phyloP scores from a whole-genome alignment of 1,284 basidiomycete genomes.

The Golubevia sp. region DNA sequence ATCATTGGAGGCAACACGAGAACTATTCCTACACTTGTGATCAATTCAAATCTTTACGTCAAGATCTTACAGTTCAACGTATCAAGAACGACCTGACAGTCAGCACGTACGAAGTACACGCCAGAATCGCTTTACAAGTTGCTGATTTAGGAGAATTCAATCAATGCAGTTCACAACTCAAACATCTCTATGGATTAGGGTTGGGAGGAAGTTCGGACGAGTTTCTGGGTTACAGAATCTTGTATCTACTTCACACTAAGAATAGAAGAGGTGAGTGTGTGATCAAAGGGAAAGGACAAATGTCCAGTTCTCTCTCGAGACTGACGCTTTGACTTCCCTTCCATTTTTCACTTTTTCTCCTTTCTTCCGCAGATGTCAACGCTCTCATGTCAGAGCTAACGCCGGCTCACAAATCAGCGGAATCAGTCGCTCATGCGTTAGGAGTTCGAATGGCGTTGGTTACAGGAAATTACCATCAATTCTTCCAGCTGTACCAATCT shows the following conservation, averaged over 20 bases:
- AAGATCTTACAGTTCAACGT: conserved; percentile 55
- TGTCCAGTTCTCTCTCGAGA: too few species aligned
- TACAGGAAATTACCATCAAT: conserved; percentile 54
- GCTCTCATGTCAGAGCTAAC: conserved; percentile 55
- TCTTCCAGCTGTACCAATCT: conserved; percentile 48
- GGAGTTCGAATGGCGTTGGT: conserved; percentile 44
- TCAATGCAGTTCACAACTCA: conserved; percentile 56
- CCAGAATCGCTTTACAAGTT: conserved; percentile 53
- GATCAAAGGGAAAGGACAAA: too few species aligned
- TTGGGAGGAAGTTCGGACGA: conserved; percentile 44
- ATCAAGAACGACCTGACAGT: conserved; percentile 62
- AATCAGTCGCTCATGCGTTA: conserved; percentile 51
- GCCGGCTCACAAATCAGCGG: conserved; percentile 28
- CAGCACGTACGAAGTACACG: conserved; percentile 59
- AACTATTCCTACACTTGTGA: conserved; percentile 61
- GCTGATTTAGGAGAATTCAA: conserved; percentile 60
- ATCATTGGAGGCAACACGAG: conserved; percentile 49
- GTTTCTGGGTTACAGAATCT: conserved; percentile 57
- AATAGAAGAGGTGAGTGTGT: conserved; percentile 38
- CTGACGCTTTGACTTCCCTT: too few species aligned
- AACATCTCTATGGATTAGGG: conserved; percentile 44
- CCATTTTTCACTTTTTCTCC: too few species aligned
- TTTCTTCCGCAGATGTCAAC: conserved; percentile 36
- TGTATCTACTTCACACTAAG: conserved; percentile 56
- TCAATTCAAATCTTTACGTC: conserved; percentile 60